phyloP scores from a whole-genome alignment of 2,329 filamentous ascomycete species.

The Didymella pinodella region DNA sequence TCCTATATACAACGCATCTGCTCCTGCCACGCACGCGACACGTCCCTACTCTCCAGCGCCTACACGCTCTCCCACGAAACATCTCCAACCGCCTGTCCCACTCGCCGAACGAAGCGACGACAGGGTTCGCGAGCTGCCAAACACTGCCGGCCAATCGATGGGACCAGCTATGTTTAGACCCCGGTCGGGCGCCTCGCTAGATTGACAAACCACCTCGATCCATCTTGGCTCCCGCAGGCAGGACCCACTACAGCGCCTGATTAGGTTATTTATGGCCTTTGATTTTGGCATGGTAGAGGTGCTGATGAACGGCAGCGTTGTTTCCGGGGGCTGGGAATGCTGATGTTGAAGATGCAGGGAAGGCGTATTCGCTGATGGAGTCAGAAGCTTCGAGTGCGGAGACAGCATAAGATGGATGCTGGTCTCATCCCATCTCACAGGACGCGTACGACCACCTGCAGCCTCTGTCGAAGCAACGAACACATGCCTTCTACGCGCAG shows the following conservation, averaged over 20 bases:
- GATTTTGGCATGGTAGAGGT: background rate
- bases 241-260: conserved; percentile 22
- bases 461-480: background rate
- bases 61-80: conserved; percentile 4
- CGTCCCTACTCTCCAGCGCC: conserved; percentile 10
- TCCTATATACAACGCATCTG: conserved; percentile 18
- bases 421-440: background rate
- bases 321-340: conserved; percentile 14
- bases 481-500: background rate
- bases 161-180: conserved; percentile 12
- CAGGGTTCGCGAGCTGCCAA: background rate
- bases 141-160: conserved; percentile 5
- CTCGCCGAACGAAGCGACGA: conserved; percentile 10
- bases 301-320: conserved; percentile 9
- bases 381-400: background rate
- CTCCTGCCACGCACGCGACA: conserved; percentile 18
- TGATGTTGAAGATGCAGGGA: background rate
- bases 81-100: conserved; percentile 22
- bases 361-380: background rate
- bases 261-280: conserved; percentile 23
- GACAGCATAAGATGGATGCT: background rate
- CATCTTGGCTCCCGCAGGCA: conserved; percentile 3
- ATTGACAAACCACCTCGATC: conserved; percentile 9
- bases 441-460: background rate
- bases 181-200: conserved; percentile 18